Base-by-base conservation (phyloP, 768 basidiomycete genomes). In the Lepiota brunneoincarnata region DNA sequence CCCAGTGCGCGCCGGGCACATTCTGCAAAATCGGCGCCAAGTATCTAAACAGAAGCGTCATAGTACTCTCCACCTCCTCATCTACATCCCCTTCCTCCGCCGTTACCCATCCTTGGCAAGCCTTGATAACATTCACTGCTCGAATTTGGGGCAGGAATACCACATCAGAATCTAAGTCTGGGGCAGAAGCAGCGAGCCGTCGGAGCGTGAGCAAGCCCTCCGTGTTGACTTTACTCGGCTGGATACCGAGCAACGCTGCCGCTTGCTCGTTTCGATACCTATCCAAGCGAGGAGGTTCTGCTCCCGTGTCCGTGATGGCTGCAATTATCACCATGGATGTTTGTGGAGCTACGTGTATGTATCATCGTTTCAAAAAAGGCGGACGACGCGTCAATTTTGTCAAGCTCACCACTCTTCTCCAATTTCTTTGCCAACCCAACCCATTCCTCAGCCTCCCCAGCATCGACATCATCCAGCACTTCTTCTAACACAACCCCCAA, bases 211-310 rank as follows among this genome's bases (percentile, higher is more conserved):
- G 66, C 4, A 96, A 72, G 0, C 93, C 95, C 9, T 83, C 80
- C 0, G 77, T 78, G 56, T 86, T 83, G n/a, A 84, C 85, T 40
- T 83, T 80, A 4, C 68, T 61, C 0, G 87, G 65, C 1, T 78
- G 78, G 12, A 97, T 75, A 20, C 87, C 89, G 0, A 89, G 72
- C 3, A 94, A 67, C 17, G 76, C 77, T n/a, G 91, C 87, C 0
- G 96, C 95, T 9, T 95, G 77, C 68, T 97, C 93, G 65, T 95
- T 97, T 17, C 94, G 82, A 63, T 88, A 89, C 17, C 91, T 78
- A 60, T 90, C 87, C 20, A 96, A 76, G 17, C 81, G 81, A 0
- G 79, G 80, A 6, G 84, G 83, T 59, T 94, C 93, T 1, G 83
- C 76, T 0, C 85, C 83, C 20, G 79, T 77, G 18, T 74, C 70